These are phyloP conservation scores for Blepharisma stoltei DNA, from an alignment of 73 alveolate species.

Conservation along the genomic window DNA sequence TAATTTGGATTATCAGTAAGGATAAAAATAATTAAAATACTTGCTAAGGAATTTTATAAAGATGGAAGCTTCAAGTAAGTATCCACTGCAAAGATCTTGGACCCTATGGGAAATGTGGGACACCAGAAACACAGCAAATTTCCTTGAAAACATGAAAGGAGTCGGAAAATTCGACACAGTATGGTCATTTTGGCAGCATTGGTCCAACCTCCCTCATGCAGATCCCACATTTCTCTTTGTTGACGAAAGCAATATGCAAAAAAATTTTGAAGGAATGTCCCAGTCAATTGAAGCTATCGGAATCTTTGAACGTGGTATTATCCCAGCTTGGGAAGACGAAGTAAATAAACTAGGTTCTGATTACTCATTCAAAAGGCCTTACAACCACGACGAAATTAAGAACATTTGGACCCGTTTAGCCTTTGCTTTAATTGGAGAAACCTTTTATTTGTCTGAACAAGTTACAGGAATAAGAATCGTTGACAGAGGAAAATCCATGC, in stretches of 20 bases:
- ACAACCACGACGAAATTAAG: not conserved
- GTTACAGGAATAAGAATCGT: not conserved
- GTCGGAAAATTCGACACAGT: not conserved
- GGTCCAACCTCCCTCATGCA: constrained; percentile 11
- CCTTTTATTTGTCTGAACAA: not conserved
- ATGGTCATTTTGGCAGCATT: not conserved
- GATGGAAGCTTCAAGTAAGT: not conserved
- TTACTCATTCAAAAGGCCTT: not conserved
- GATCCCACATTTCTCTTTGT: not conserved
- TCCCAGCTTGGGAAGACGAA: constrained; percentile 11
- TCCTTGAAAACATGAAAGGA: not conserved
- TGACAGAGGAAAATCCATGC: not conserved
- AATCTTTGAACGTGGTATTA: not conserved
- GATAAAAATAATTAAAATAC: too few species aligned
- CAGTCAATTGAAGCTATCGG: constrained; percentile 1
- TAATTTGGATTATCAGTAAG: too few species aligned
- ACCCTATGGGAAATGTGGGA: constrained; percentile 1
- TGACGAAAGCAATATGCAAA: not conserved
- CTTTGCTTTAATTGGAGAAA: not conserved
- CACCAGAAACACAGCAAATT: not conserved
- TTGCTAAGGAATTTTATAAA: not conserved
- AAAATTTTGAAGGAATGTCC: not conserved
- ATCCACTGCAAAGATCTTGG: not conserved
- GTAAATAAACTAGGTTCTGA: not conserved
- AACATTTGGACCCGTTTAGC: not conserved